Evolutionary conservation across 106 monocot genomes (phyloP), one percentile per base, ranked within the genome.

Genomic region (Dendrobium chrysotoxum): DNA sequence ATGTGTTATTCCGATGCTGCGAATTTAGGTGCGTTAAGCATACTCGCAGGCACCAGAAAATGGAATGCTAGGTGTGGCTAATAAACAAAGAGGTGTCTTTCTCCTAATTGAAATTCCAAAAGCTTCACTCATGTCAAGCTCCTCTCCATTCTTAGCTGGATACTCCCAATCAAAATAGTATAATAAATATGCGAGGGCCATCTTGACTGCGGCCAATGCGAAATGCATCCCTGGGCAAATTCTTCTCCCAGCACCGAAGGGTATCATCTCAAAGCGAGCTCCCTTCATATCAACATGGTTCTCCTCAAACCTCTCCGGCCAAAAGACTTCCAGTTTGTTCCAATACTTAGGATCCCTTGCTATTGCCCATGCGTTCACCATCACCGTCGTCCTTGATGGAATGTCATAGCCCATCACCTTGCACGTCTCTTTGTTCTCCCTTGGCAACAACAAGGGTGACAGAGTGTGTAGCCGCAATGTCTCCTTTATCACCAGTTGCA

Each of bases 141-240:
- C 31, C n/a, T 53, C 20, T 16, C 28, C 81, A 5, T 28, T 28
- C 45, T 12, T 28, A 3, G 2, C n/a, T 0, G 25, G 13, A 30
- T 57, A 54, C 81, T 81, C 75, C 81, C 81, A 81, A 17, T 81
- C 46, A n/a, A 81, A 81, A 58, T 58, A 17, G 39, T 58, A 81
- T 4, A 81, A 20, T 20, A 81, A 58, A 6, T 57, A 20, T 11
- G 75, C 81, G 1, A 81, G 38, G 1, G 42, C 3, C 11, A 81
- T 7, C 61, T 75, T 75, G 12, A 81, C 28, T 1, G 20, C 64
- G 7, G 42, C 40, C 25, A 61, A 40, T 3, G 75, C 81, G 1
- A 81, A 75, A 6, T 35, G 10, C 23, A 76, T 76, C 40, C 81
- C 81, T 0, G 81, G 81, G 13, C 81, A 81, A 53, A 75, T 75